Base-by-base conservation (phyloP, 257 asterid species). In the Scutellaria minor region DNA sequence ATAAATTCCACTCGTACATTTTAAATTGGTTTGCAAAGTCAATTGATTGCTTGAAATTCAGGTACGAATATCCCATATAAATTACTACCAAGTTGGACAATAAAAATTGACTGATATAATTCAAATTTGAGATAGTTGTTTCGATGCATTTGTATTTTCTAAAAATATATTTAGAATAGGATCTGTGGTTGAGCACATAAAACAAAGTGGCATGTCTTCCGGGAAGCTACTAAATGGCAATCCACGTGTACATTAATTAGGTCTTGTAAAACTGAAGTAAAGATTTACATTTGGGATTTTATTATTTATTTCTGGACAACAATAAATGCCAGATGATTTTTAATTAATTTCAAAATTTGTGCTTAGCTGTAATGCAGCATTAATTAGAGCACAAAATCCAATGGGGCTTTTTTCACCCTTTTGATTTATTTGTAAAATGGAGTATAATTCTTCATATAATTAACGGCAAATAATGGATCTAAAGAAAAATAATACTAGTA, bases 191-290 rank as follows among this genome's bases (percentile, higher is more conserved):
- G 31, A 53, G 73, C 78, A 74, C 78, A 67, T 58, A 60, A 20
- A 60, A 61, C 81, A 53, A 79, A 77, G 73, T 65, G 74, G 82
- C 88, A 85, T 85, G 89, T 86, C 78, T 85, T 84, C 83, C 75
- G 84, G 80, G 86, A 83, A 83, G 80, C 80, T 70, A 71, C 86
- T 80, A 64, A 72, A 39, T 72, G 72, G 80, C 77, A 66, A 62
- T 71, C 81, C 80, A 66, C 69, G 14, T 12, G 45, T 64, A 78
- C 76, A 84, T 82, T 81, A 77, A 80, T 77, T 56, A n/a, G 82
- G 81, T 75, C 77, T 67, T 77, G 73, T 52, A 59, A 47, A 22
- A 51, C 41, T 72, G n/a, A 70, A 70, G 74, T 71, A 63, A 74
- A 64, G 54, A 64, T 77, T 56, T 53, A n/a, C 18, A 46, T 46